Evolutionary conservation across 768 basidiomycete species (phyloP).

Genomic region (Lentinula raphanica): DNA sequence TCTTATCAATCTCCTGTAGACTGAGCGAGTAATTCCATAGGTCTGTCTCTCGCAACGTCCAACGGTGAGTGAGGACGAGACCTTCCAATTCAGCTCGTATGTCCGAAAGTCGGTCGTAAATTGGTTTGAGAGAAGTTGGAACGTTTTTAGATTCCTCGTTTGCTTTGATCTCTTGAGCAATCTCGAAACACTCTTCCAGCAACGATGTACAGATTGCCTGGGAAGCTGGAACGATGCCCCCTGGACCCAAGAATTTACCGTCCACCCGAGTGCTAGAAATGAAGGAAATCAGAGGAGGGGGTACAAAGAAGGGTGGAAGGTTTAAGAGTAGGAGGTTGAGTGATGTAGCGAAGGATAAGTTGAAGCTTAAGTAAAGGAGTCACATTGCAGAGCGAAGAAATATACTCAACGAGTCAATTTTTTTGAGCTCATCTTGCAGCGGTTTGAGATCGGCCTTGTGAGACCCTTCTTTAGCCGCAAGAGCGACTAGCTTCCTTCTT

Average conservation of each 20-base stretch:
- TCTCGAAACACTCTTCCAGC: constrained; percentile 95
- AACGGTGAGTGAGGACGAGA: constrained; percentile 90
- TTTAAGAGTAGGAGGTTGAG: constrained; percentile 11
- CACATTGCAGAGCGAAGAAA: constrained; percentile 22
- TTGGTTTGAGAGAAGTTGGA: constrained; percentile 79
- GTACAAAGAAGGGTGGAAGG: constrained; percentile 8
- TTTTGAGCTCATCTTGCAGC: constrained; percentile 85
- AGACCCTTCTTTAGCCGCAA: constrained; percentile 83
- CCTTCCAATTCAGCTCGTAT: constrained; percentile 87
- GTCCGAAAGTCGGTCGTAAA: constrained; percentile 85
- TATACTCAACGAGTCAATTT: constrained; percentile 91
- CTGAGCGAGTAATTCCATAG: constrained; percentile 91
- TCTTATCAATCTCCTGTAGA: constrained; percentile 93
- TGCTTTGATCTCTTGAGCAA: constrained; percentile 91
- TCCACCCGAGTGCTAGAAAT: constrained; percentile 77
- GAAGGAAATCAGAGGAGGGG: constrained; percentile 10
- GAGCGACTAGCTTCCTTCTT: constrained; percentile 80
- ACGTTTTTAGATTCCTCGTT: constrained; percentile 88
- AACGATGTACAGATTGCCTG: constrained; percentile 90
- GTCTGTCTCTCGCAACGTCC: constrained; percentile 94
- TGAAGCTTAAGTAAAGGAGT: neutral
- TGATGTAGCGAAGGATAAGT: constrained; percentile 14
- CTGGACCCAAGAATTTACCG: constrained; percentile 91
- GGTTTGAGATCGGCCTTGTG: constrained; percentile 86
- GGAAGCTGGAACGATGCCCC: constrained; percentile 84